A percentile compares a stretch with the other conserved stretches of the same genome.
These are phyloP conservation scores for Fulvia fulva DNA, from an alignment of 2,329 filamentous ascomycete species.

Conservation along the genomic window DNA sequence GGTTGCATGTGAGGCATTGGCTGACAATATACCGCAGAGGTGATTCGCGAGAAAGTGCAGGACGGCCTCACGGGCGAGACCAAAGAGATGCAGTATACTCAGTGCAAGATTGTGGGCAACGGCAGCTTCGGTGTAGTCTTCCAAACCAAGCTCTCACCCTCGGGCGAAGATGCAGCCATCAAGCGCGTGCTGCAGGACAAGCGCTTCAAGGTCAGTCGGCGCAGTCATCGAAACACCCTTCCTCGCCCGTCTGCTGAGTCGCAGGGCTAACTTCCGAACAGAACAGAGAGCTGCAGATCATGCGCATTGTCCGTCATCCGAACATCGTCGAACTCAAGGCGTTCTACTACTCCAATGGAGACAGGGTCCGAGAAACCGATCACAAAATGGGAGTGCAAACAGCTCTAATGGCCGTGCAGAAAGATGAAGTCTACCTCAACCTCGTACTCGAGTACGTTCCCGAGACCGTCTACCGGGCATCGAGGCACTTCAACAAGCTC, in stretches of 20 bases:
- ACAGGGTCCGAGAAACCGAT: constrained; percentile 63
- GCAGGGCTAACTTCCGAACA: constrained; percentile 42
- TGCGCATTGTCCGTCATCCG: constrained; percentile 97
- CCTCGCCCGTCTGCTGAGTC: neutral
- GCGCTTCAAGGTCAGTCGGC: constrained; percentile 79
- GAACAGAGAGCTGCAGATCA: constrained; percentile 99
- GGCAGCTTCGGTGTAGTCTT: constrained; percentile 98
- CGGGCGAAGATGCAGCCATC: constrained; percentile 96
- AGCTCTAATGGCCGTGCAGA: constrained; percentile 37
- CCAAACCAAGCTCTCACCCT: constrained; percentile 97
- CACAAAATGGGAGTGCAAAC: constrained; percentile 35
- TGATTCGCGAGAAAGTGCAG: constrained; percentile 97
- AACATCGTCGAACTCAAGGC: constrained; percentile 99
- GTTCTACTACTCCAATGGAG: constrained; percentile 99
- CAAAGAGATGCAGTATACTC: constrained; percentile 94
- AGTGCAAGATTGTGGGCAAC: constrained; percentile 99
- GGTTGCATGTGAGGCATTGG: constrained; percentile 11
- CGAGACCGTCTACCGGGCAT: constrained; percentile 96
- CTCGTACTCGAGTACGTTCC: constrained; percentile 97
- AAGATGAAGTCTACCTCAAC: constrained; percentile 98
- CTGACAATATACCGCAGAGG: constrained; percentile 61
- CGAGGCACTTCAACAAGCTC: constrained; percentile 99
- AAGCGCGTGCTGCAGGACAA: constrained; percentile 99
- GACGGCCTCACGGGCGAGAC: constrained; percentile 96
- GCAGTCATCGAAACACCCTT: neutral